These are phyloP conservation scores for Nannochloris sp. DNA, from an alignment of 139 green algal species.

Conservation along the genomic window DNA sequence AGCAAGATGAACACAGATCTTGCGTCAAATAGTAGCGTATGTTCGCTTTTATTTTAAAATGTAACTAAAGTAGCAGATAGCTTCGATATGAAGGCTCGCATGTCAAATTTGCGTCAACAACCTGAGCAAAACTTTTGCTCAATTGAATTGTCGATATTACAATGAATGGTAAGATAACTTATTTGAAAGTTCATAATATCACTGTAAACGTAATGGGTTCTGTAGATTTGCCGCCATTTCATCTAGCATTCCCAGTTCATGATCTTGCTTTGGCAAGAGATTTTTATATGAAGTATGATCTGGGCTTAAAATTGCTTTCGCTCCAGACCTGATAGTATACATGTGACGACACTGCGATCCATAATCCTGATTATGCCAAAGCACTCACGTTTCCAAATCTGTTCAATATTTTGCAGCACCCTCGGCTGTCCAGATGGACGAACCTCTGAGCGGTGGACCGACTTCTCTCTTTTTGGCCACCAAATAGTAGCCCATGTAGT, in stretches of 20 bases:
- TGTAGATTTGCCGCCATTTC: slow-evolving; percentile 41
- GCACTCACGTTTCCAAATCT: neutral
- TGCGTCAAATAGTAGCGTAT: too few relatives aligned
- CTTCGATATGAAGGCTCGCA: too few relatives aligned
- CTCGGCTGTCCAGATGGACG: slow-evolving; percentile 60
- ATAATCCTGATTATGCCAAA: neutral
- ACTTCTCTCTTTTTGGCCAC: slow-evolving; percentile 74
- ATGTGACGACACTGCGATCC: too few relatives aligned
- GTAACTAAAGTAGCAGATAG: too few relatives aligned
- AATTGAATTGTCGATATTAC: too few relatives aligned
- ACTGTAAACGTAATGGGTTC: neutral
- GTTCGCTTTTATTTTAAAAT: too few relatives aligned
- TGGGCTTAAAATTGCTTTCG: neutral
- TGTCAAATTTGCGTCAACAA: too few relatives aligned
- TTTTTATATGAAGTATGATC: slow-evolving; percentile 61
- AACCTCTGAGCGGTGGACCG: slow-evolving; percentile 30
- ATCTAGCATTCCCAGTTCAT: slow-evolving; percentile 73
- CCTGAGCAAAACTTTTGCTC: too few relatives aligned
- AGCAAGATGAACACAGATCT: too few relatives aligned
- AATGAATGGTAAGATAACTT: too few relatives aligned
- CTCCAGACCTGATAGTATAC: neutral
- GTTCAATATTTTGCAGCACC: slow-evolving; percentile 20
- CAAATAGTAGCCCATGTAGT: slow-evolving; percentile 70
- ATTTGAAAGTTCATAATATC: too few relatives aligned
- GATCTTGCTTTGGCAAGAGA: slow-evolving; percentile 44